Evolutionary conservation across 345 rosid species (phyloP).

Genomic region (Cardamine resedifolia): DNA sequence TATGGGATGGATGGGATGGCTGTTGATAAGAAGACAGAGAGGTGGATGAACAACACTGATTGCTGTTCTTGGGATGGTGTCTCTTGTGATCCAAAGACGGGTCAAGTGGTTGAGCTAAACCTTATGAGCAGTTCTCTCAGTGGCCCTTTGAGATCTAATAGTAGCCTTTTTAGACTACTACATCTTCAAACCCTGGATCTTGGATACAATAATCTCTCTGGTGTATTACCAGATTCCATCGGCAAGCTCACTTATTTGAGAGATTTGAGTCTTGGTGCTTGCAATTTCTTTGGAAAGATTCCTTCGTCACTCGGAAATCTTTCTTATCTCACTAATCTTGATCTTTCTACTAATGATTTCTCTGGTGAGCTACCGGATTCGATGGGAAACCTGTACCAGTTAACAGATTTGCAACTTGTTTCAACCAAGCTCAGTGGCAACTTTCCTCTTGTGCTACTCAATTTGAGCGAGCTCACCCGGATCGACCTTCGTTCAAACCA

Average conservation of each 20-base stretch:
- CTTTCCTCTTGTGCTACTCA: background rate
- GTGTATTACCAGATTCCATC: slow-evolving; percentile 32
- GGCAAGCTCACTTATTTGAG: slow-evolving; percentile 2
- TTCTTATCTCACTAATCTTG: slow-evolving; percentile 21
- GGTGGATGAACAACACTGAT: slow-evolving; percentile 15
- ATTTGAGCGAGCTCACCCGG: background rate
- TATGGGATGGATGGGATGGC: background rate
- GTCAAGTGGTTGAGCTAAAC: slow-evolving; percentile 9
- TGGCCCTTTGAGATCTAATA: slow-evolving; percentile 7
- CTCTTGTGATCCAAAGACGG: slow-evolving; percentile 21
- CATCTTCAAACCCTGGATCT: slow-evolving; percentile 1
- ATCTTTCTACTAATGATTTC: slow-evolving; percentile 36
- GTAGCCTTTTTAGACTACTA: slow-evolving; percentile 3
- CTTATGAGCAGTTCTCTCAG: background rate
- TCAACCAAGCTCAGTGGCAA: background rate
- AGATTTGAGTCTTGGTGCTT: background rate
- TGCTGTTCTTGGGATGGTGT: slow-evolving; percentile 32
- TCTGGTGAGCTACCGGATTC: slow-evolving; percentile 28
- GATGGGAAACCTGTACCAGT: background rate
- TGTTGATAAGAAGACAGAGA: background rate
- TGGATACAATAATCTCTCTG: slow-evolving; percentile 3
- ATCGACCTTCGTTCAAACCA: background rate
- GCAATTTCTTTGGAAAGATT: slow-evolving; percentile 31
- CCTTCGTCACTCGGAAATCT: slow-evolving; percentile 37
- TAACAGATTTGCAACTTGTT: background rate